These are phyloP conservation scores for Lagenaria siceraria DNA, from an alignment of 306 rosid genomes.

Conservation along the genomic window DNA sequence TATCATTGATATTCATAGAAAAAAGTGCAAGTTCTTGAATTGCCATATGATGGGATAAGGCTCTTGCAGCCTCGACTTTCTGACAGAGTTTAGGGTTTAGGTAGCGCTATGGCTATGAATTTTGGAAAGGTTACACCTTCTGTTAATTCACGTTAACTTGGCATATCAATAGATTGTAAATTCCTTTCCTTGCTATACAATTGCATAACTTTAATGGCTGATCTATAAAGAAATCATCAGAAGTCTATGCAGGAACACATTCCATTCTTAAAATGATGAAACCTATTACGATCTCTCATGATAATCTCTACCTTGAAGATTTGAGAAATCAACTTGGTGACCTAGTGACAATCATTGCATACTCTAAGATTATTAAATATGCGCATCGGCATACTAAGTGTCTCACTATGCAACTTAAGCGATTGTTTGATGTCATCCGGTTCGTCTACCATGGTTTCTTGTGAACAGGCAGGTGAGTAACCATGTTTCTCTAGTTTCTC, in stretches of 20 bases:
- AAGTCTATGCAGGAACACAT: constrained; percentile 61
- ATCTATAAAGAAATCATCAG: constrained; percentile 25
- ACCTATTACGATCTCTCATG: constrained; percentile 58
- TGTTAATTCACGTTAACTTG: no score
- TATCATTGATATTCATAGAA: background rate
- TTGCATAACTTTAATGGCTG: background rate
- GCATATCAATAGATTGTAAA: background rate
- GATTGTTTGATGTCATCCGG: constrained; percentile 24
- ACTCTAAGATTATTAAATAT: no score
- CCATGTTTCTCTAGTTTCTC: constrained; percentile 35
- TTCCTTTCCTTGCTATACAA: background rate
- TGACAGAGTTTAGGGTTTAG: background rate
- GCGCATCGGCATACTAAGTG: constrained; percentile 43
- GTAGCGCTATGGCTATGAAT: background rate
- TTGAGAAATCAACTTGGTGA: constrained; percentile 40
- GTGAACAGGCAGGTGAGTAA: constrained; percentile 38
- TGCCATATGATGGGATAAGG: background rate
- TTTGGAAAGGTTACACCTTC: no score
- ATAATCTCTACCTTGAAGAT: constrained; percentile 45
- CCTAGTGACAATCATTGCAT: constrained; percentile 55
- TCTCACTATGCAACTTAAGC: constrained; percentile 55
- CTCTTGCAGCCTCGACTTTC: background rate
- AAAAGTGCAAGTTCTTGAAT: background rate
- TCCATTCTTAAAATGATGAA: constrained; percentile 59
- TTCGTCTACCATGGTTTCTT: constrained; percentile 42